Base-by-base conservation (phyloP, 1,284 basidiomycete genomes). In the Puccinia coronata region DNA sequence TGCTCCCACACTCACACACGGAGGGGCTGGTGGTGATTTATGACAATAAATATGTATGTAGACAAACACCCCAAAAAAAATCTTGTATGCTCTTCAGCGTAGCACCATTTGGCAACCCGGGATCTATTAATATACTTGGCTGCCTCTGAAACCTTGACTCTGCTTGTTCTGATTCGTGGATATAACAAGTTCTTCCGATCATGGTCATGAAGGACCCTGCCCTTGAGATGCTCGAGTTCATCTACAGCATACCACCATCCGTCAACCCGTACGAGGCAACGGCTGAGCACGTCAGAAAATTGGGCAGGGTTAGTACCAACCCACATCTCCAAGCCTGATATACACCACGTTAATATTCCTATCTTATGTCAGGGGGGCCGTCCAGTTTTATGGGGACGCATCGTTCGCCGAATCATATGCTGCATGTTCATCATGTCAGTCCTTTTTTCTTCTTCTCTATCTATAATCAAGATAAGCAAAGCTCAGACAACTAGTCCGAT, bases 191-290 rank as follows among this genome's bases (percentile, higher is more conserved):
- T n/a, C n/a, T n/a, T n/a, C n/a, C n/a, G n/a, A n/a, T n/a, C n/a
- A n/a, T n/a, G n/a, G 34, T 18, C 16, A 39, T 63, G 34, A 34
- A 31, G 34, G 23, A 36, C 59, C 34, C 39, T 2, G 28, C 55
- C 2, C 55, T 20, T 16, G 16, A 63, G 59, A 36, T 63, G 18
- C 36, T 63, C 4, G 18, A 63, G 16, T 63, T 63, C 59, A 20
- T n/a, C 34, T 39, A 2, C 34, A 63, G 34, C 28, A 6, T 63
- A 5, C 59, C 59, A 20, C 34, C 28, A 36, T 63, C 59, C 14
- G 39, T 23, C 34, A 63, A 63, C n/a, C 59, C 59, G 18, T 63
- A 63, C 39, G 59, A 63, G 34, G 59, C 59, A 63, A 63, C 34
- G 18, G 59, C 59, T 63, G 34, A 3, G 39, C 36, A 63, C 20